Evolutionary conservation across 805 yeast genomes (phyloP).

Genomic region (Candida easanensis): DNA sequence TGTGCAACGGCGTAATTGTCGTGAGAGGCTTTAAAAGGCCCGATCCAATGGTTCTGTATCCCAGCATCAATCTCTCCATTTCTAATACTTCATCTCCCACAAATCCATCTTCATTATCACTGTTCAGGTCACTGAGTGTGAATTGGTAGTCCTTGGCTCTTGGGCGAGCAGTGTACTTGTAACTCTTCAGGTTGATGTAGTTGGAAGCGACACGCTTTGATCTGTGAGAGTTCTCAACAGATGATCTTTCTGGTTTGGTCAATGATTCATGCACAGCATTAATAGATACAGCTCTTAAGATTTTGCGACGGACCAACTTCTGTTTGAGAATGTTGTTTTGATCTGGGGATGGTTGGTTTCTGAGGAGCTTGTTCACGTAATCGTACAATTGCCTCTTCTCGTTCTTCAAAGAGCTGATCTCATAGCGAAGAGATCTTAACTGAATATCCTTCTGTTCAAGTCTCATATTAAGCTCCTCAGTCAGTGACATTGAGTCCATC

Average conservation of each 20-base stretch:
- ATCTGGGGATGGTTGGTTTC: constrained; percentile 14
- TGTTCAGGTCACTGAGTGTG: constrained; percentile 3
- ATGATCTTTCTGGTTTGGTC: neutral
- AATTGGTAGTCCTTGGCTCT: neutral
- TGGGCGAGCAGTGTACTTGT: constrained; percentile 1
- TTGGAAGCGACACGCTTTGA: constrained; percentile 18
- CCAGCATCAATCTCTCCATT: constrained; percentile 5
- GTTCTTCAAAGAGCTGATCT: constrained; percentile 21
- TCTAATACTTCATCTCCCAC: neutral
- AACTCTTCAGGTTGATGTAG: constrained; percentile 15
- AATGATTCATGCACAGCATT: neutral
- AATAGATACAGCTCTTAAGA: constrained; percentile 22
- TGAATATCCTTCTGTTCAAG: constrained; percentile 14
- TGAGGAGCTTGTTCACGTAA: constrained; percentile 24
- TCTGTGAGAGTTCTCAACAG: neutral
- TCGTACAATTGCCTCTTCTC: constrained; percentile 26
- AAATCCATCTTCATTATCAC: constrained; percentile 12
- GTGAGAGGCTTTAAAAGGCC: neutral
- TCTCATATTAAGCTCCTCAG: constrained; percentile 9
- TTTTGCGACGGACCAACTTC: constrained; percentile 26
- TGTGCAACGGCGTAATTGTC: neutral
- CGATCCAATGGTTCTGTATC: constrained; percentile 4
- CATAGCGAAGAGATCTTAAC: constrained; percentile 17
- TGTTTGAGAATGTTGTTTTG: constrained; percentile 26
- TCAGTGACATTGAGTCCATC: constrained; percentile 6